Base-by-base conservation (phyloP, 2,329 filamentous ascomycete genomes). In the Magnaporthiopsis rhizophila region DNA sequence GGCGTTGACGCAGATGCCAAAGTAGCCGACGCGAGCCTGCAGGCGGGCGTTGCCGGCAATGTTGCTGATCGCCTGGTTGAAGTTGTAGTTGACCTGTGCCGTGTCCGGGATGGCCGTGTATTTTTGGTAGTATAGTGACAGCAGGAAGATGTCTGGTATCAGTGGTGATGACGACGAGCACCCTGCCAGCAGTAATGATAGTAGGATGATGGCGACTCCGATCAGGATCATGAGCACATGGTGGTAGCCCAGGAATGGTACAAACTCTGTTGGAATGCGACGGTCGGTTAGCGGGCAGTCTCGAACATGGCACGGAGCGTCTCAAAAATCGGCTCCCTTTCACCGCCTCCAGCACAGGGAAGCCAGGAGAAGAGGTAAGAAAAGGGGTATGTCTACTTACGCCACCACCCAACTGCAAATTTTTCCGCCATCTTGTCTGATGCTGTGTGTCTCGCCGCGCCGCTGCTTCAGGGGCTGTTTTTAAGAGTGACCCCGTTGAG, bases 201-300 rank as follows among this genome's bases (percentile, higher is more conserved):
- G 83, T 74, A 99, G 81, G 76, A 99, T 96, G 73, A 99, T 97
- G 59, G 93, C 86, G 65, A 97, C 81, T 64, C 91, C 93, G 73
- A 99, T 97, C 69, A 99, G 80, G 71, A 99, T 92, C 95, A 99
- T 99, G 76, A 99, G 85, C 69, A 98, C 89, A 86, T 99, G 86
- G 74, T 89, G 87, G 73, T 89, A 89, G 69, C 87, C 87, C 65
- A 89, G 81, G 74, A 89, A 89, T 69, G 87, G 87, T 74, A 89
- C 78, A 70, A 84, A 86, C 73, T 86, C 86, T 87, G 67, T 56
- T 58, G 59, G 61, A 61, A 50, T 60, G 64, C 34, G 64, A 63
- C 56, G 50, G 26, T 11, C 57, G 13, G 50, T 58, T 30, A 58
- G 62, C 34, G 34, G 9, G 12, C 34, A 4, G 9, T 53, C 45